These are phyloP conservation scores for Diphasiastrum complanatum DNA, from an alignment of 83 land plant genomes.

Conservation along the genomic window DNA sequence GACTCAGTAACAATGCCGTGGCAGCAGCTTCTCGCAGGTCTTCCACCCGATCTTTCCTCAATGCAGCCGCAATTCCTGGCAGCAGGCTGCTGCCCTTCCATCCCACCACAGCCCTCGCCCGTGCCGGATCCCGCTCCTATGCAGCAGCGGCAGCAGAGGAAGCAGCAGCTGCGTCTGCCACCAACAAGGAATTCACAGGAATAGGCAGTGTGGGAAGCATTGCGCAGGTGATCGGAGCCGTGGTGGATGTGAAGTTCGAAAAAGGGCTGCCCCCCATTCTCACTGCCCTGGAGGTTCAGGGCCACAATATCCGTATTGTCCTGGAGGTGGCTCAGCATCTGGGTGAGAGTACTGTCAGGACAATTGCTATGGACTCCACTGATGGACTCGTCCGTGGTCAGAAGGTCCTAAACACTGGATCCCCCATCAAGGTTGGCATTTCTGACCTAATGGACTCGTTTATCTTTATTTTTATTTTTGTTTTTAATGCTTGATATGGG, in stretches of 20 bases:
- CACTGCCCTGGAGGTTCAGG: constrained; percentile 84
- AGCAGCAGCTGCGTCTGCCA: no score
- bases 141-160: no score
- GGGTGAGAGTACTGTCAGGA: constrained; percentile 81
- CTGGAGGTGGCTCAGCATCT: constrained; percentile 94
- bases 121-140: no score
- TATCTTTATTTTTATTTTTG: no score
- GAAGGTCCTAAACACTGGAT: constrained; percentile 80
- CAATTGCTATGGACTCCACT: constrained; percentile 93
- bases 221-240: constrained; percentile 40
- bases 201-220: constrained; percentile 33
- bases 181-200: constrained; percentile 35
- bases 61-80: no score
- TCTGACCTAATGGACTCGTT: no score
- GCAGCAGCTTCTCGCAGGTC: no score
- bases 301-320: constrained; percentile 61
- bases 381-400: constrained; percentile 91
- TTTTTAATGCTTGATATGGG: neutral
- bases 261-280: constrained; percentile 75
- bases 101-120: no score
- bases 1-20: no score
- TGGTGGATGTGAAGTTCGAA: constrained; percentile 36
- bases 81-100: no score
- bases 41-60: no score
- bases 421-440: constrained; percentile 86